phyloP scores from a whole-genome alignment of 1,284 basidiomycete genomes.

The Apiotrichum montevideense region DNA sequence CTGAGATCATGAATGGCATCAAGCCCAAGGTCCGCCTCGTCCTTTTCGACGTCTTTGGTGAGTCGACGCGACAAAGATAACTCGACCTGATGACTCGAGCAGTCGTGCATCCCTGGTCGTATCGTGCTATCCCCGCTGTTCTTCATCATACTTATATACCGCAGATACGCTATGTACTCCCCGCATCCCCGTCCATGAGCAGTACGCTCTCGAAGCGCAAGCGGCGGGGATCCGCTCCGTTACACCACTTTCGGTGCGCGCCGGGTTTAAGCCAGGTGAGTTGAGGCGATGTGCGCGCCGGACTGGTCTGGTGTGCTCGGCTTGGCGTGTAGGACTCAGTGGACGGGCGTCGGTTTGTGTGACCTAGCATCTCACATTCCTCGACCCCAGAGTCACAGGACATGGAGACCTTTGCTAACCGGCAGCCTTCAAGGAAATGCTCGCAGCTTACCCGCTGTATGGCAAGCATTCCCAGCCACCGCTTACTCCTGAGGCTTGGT shows the following conservation, averaged over 20 bases:
- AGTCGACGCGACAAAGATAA: background rate
- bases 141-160: background rate
- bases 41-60: constrained; percentile 46
- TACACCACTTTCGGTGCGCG: constrained; percentile 30
- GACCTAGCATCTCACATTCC: too few species aligned
- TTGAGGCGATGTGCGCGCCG: background rate
- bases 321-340: too few species aligned
- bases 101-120: too few species aligned
- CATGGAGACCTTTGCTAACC: too few species aligned
- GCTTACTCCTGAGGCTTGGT: constrained; percentile 42
- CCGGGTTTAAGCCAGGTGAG: constrained; percentile 40
- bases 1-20: too few species aligned
- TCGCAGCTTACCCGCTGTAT: constrained; percentile 32
- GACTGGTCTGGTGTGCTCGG: too few species aligned
- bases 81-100: background rate
- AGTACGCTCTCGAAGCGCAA: constrained; percentile 45
- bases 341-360: too few species aligned
- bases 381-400: too few species aligned
- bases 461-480: constrained; percentile 37
- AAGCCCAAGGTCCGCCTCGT: constrained; percentile 37
- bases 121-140: too few species aligned
- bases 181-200: constrained; percentile 40
- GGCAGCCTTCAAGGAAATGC: constrained; percentile 39
- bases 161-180: constrained; percentile 47
- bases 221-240: constrained; percentile 32